phyloP scores from a whole-genome alignment of 371 early-diverging fungal species.

The Thermomucor indicae-seudaticae region DNA sequence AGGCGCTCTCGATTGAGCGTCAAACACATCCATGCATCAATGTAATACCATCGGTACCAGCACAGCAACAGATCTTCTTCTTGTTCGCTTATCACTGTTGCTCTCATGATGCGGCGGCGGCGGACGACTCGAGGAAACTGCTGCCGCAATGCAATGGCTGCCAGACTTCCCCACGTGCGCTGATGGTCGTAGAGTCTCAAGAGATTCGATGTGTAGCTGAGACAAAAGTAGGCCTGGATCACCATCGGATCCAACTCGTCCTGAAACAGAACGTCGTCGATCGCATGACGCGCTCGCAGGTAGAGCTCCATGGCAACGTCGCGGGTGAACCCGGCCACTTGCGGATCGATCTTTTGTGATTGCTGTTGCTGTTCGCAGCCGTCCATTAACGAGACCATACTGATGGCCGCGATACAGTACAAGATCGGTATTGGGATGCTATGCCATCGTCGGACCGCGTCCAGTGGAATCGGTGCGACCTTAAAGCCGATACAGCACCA shows the following conservation, averaged over 20 bases:
- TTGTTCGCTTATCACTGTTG: not conserved
- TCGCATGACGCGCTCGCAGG: conserved; percentile 8
- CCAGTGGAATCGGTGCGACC: conserved; percentile 13
- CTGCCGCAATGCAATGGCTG: conserved; percentile 13
- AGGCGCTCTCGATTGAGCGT: conserved; percentile 26
- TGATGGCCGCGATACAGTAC: conserved; percentile 17
- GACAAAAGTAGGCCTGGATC: conserved; percentile 15
- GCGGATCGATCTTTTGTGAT: not conserved
- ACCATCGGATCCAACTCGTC: conserved; percentile 6
- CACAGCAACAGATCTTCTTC: conserved; percentile 5
- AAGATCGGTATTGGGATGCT: conserved; percentile 8
- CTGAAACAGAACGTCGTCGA: conserved; percentile 20
- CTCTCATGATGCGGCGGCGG: too few species aligned
- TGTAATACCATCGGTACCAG: conserved; percentile 38
- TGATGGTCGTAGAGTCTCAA: conserved; percentile 18
- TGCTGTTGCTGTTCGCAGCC: too few species aligned
- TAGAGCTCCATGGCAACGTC: conserved; percentile 14
- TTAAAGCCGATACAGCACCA: conserved; percentile 28
- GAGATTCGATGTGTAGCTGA: conserved; percentile 20
- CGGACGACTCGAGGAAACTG: too few species aligned
- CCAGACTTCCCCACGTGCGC: conserved; percentile 18
- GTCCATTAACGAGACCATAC: conserved; percentile 13
- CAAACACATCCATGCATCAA: conserved; percentile 40
- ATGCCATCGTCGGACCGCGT: conserved; percentile 9
- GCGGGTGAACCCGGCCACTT: not conserved